Percentiles rank a stretch among this genome's conserved stretches.
These are phyloP conservation scores for Arxiozyma bovina DNA, from an alignment of 1,139 yeast species.

Conservation along the genomic window DNA sequence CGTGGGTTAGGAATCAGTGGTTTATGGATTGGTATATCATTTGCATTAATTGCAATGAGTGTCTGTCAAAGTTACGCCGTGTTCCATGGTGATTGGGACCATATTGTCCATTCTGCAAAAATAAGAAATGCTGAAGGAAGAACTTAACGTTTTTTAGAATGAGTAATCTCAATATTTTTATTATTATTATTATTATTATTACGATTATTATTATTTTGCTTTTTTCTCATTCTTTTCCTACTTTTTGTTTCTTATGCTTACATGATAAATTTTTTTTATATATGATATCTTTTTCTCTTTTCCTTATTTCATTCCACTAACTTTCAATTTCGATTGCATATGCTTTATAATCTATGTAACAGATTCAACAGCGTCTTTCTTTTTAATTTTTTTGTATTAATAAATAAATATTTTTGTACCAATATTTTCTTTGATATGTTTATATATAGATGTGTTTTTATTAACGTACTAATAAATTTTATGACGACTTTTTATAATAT, in stretches of 20 bases:
- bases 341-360: no score
- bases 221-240: not conserved
- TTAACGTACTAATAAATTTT: no score
- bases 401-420: not conserved
- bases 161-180: not conserved
- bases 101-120: conserved; percentile 31
- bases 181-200: not conserved
- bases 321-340: no score
- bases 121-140: conserved; percentile 45
- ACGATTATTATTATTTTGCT: not conserved
- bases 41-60: conserved; percentile 65
- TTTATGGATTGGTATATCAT: conserved; percentile 75
- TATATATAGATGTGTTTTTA: no score
- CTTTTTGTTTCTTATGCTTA: not conserved
- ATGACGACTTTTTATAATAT: not conserved
- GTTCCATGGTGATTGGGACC: conserved; percentile 33
- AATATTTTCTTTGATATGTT: not conserved
- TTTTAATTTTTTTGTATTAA: not conserved
- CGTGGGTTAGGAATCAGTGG: conserved; percentile 56
- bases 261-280: not conserved
- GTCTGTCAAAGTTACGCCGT: conserved; percentile 43
- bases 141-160: conserved; percentile 7
- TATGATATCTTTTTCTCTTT: no score
- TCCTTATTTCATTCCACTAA: no score
- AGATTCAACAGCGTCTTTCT: no score